Evolutionary conservation across 2,329 filamentous ascomycete genomes (phyloP), one percentile per base, ranked within the genome.

Genomic region (Alternaria incomplexa): DNA sequence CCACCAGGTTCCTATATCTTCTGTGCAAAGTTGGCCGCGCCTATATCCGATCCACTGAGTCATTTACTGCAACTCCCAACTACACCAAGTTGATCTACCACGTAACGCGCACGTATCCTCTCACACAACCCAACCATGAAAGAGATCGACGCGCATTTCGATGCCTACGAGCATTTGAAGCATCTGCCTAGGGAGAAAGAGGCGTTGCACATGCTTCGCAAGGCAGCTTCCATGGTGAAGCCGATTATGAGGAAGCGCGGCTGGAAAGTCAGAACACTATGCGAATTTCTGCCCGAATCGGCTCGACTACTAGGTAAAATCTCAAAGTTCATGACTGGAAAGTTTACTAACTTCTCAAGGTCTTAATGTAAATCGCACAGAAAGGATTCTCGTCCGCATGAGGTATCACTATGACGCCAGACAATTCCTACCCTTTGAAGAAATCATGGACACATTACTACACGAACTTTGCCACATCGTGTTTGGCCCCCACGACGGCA

Each of bases 381-480:
- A 90, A 74, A 91, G 90, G 76, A 97, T 98, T 68, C 91, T 92
- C 67, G 84, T 98, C 22, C 89, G 95, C 46, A 83, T 98, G 62
- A 90, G 95, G 59, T 90, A 96, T 79, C 84, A 91, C 6, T 85
- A 87, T 71, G 92, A 97, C 76, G 85, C 87, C 10, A 88, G 84
- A 43, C 89, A 93, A 71, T 98, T 98, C 73, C 80, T 97, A 20
- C 90, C 91, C 1, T 82, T 94, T 61, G 93, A 97, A 74, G 84
- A 91, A 67, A 86, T 97, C 8, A 85, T 93, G 46, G 93, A 97
- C 79, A 98, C 95, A 0, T 91, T 98, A 89, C 88, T 98, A 20
- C 95, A 98, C 77, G 95, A 98, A 71, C 87, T 98, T 3, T 90
- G 89, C n/a, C 95, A 98, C 75, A 97, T 91, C 68, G 87, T 93